Conservation (phyloP, 2,329 filamentous ascomycete species). For the Didymella arachidicola region DNA sequence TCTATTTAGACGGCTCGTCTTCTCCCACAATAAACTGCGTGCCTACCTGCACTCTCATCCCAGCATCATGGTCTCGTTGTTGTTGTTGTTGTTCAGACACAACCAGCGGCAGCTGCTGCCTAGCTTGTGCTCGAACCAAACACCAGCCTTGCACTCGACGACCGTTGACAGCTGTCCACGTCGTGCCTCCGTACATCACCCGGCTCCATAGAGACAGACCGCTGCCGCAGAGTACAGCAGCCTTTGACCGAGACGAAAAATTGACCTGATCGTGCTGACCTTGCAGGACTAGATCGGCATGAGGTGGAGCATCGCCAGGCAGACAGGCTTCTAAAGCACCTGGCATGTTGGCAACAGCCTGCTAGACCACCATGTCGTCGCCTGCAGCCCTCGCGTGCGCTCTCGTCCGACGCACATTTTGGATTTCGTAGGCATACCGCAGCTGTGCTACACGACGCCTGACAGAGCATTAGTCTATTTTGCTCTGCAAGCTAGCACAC, state of each 20-base stretch:
- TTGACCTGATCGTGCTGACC: conserved; percentile 30
- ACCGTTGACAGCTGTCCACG: conserved; percentile 24
- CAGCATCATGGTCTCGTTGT: not conserved
- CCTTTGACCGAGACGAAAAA: conserved; percentile 7
- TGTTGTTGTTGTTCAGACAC: conserved; percentile 6
- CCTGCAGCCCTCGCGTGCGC: conserved; percentile 6
- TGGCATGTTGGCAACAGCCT: conserved; percentile 21
- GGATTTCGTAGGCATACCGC: not conserved
- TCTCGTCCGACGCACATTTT: conserved; percentile 1
- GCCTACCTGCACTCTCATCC: not conserved
- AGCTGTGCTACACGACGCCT: conserved; percentile 12
- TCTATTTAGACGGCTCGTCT: not conserved
- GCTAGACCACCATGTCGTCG: conserved; percentile 29
- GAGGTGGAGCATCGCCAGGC: conserved; percentile 31
- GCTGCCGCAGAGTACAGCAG: conserved; percentile 6
- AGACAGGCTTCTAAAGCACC: conserved; percentile 28
- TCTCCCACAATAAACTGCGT: not conserved
- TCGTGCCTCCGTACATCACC: conserved; percentile 19
- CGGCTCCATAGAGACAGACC: conserved; percentile 15
- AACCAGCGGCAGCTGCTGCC: conserved; percentile 28
- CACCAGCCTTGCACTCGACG: conserved; percentile 22
- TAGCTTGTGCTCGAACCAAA: conserved; percentile 34
- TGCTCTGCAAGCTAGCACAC: no score
- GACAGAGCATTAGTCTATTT: not conserved
- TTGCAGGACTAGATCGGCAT: conserved; percentile 31